phyloP scores from a whole-genome alignment of 805 yeast genomes.

The Saccharomyces mikatae region DNA sequence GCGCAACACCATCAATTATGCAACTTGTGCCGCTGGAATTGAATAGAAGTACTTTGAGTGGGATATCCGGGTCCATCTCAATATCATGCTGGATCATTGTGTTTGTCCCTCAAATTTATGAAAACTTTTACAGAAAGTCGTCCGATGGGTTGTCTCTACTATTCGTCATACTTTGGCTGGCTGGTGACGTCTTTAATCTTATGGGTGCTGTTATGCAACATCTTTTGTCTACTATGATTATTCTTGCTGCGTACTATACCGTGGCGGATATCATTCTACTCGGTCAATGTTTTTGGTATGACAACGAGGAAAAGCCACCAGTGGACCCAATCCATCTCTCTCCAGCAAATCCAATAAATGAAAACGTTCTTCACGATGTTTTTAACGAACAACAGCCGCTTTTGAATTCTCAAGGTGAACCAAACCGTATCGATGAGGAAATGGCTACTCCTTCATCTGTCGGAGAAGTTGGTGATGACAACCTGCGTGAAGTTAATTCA shows the following conservation, averaged over 20 bases:
- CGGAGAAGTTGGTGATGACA: neutral
- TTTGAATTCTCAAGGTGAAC: slow-evolving; percentile 4
- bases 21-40: slow-evolving; percentile 43
- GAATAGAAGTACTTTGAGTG: slow-evolving; percentile 66
- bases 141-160: slow-evolving; percentile 84
- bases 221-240: slow-evolving; percentile 88
- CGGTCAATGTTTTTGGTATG: slow-evolving; percentile 76
- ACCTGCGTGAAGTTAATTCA: neutral
- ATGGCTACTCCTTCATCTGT: neutral
- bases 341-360: slow-evolving; percentile 80
- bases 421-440: neutral
- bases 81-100: slow-evolving; percentile 97
- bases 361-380: slow-evolving; percentile 49
- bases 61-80: slow-evolving; percentile 71
- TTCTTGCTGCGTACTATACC: slow-evolving; percentile 87
- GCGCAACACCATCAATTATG: slow-evolving; percentile 7
- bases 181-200: slow-evolving; percentile 90
- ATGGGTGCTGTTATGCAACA: slow-evolving; percentile 86
- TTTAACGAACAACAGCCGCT: slow-evolving; percentile 31
- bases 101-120: slow-evolving; percentile 93
- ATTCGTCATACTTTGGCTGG: slow-evolving; percentile 84
- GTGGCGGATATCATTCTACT: slow-evolving; percentile 79
- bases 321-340: slow-evolving; percentile 74
- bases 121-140: slow-evolving; percentile 75
- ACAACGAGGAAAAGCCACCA: slow-evolving; percentile 32